phyloP scores from a whole-genome alignment of 2,329 filamentous ascomycete species.

The Phaeosphaeriaceae sp. region DNA sequence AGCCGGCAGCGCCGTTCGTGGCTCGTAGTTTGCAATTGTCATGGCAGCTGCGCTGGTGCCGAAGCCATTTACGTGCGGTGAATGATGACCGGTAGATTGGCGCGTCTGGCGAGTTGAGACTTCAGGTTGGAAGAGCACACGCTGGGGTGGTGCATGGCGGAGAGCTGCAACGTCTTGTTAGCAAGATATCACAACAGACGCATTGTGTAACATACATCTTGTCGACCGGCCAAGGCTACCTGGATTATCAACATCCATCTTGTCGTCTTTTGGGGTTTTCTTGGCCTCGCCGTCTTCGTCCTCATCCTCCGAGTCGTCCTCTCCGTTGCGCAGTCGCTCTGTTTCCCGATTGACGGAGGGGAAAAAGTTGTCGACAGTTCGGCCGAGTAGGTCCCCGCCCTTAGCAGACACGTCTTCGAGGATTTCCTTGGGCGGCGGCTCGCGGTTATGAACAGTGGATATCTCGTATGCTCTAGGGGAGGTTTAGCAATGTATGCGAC shows the following conservation, averaged over 20 bases:
- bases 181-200: not conserved
- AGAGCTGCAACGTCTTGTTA: constrained; percentile 54
- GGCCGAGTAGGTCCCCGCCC: constrained; percentile 77
- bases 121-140: constrained; percentile 85
- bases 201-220: constrained; percentile 31
- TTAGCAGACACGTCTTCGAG: constrained; percentile 81
- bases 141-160: constrained; percentile 82
- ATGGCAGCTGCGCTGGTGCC: constrained; percentile 54
- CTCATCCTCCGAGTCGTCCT: constrained; percentile 59
- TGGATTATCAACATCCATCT: constrained; percentile 52
- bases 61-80: constrained; percentile 53
- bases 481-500: constrained; percentile 14
- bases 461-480: constrained; percentile 76
- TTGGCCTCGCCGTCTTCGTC: constrained; percentile 51
- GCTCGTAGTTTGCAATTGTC: constrained; percentile 73
- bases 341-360: constrained; percentile 56
- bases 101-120: constrained; percentile 70
- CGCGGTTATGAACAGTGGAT: constrained; percentile 74
- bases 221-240: constrained; percentile 48
- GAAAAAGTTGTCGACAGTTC: constrained; percentile 78
- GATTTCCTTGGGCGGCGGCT: constrained; percentile 86
- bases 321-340: constrained; percentile 58
- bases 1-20: constrained; percentile 65
- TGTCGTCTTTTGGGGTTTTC: constrained; percentile 59
- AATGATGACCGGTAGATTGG: constrained; percentile 53